A percentile compares a stretch with the other conserved stretches of the same genome.
Conservation (phyloP, 495 filamentous ascomycete species). For the Penicillium psychrofluorescens region DNA sequence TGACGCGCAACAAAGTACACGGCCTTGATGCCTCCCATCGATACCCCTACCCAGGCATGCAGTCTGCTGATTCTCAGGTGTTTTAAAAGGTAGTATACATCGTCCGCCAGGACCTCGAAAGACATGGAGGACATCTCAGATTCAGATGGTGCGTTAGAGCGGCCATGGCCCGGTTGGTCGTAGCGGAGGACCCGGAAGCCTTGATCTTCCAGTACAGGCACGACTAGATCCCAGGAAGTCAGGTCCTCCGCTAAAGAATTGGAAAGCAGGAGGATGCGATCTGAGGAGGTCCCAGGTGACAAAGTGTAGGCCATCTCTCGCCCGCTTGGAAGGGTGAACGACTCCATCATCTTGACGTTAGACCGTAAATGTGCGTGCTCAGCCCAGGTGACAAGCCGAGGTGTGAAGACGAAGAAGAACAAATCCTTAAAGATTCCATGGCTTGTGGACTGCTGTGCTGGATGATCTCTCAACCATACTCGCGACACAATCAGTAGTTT, state of each 20-base stretch:
- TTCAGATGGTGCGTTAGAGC: conserved; percentile 14
- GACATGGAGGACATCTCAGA: conserved; percentile 11
- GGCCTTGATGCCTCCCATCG: conserved; percentile 24
- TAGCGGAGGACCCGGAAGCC: conserved; percentile 23
- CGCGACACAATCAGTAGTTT: too few species aligned
- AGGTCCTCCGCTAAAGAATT: conserved; percentile 16
- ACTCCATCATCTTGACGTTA: not conserved
- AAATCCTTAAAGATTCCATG: too few species aligned
- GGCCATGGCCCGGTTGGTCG: conserved; percentile 26
- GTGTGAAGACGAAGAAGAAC: too few species aligned
- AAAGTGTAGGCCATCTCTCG: conserved; percentile 8
- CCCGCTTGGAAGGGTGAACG: conserved; percentile 7
- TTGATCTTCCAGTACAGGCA: conserved; percentile 10
- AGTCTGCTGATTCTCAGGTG: conserved; percentile 11
- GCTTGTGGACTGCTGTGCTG: too few species aligned
- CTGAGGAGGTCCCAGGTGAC: not conserved
- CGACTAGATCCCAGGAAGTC: conserved; percentile 18
- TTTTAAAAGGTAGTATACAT: conserved; percentile 17
- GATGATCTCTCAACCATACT: too few species aligned
- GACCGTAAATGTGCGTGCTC: not conserved
- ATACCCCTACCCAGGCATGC: conserved; percentile 26
- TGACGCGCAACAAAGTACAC: conserved; percentile 18
- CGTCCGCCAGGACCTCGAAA: conserved; percentile 21
- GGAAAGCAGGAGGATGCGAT: conserved; percentile 14
- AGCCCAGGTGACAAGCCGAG: too few species aligned